phyloP scores from a whole-genome alignment of 1,284 basidiomycete genomes.

The Sporisorium reilianum region DNA sequence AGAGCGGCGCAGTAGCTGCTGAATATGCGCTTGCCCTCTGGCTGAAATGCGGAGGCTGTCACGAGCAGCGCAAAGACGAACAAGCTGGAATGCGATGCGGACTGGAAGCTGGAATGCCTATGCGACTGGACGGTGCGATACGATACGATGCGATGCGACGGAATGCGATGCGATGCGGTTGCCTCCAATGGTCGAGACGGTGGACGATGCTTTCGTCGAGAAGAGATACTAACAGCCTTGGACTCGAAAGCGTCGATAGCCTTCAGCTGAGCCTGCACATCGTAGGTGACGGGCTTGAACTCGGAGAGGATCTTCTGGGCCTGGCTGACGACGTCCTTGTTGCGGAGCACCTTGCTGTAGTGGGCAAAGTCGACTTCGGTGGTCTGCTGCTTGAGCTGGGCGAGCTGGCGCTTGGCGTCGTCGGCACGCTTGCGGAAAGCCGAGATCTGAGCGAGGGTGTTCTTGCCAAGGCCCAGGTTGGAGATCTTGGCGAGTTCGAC shows the following conservation, averaged over 20 bases:
- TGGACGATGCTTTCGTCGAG: constrained; percentile 2
- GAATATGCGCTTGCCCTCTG: neutral
- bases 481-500: constrained; percentile 65
- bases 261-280: constrained; percentile 89
- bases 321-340: constrained; percentile 90
- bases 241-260: constrained; percentile 97
- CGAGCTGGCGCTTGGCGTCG: constrained; percentile 84
- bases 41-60: neutral
- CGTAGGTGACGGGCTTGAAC: constrained; percentile 98
- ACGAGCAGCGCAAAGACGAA: neutral
- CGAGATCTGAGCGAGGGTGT: constrained; percentile 76
- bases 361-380: constrained; percentile 86
- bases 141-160: constrained; percentile 2
- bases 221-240: constrained; percentile 79
- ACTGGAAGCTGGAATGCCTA: neutral
- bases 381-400: constrained; percentile 79
- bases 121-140: constrained; percentile 2
- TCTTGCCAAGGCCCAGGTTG: constrained; percentile 67
- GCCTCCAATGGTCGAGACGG: neutral
- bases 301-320: constrained; percentile 88
- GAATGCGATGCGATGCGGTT: constrained; percentile 12
- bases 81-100: neutral
- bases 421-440: constrained; percentile 95
- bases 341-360: constrained; percentile 87
- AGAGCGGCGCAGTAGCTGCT: too few relatives aligned